Evolutionary conservation across 768 basidiomycete genomes (phyloP), one percentile per base, ranked within the genome.

Genomic region (Phlegmacium glaucopus): DNA sequence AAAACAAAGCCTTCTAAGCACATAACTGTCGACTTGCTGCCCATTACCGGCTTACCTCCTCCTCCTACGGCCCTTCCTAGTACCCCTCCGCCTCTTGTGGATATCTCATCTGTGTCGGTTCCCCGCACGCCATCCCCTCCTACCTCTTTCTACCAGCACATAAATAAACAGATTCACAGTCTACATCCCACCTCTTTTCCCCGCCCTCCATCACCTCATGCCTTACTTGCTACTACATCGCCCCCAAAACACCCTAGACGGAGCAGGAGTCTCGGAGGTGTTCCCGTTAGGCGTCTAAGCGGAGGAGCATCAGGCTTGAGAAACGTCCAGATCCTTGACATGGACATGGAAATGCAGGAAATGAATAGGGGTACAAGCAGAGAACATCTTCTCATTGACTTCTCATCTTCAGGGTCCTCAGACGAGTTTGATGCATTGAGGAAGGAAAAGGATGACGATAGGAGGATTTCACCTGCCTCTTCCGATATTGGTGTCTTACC

Each of bases 311-410:
- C 58, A 4, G 57, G 53, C 4, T 30, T 63, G 34, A 41, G 59
- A 22, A 50, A 61, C 15, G 55, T 51, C 15, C 50, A 49, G 39
- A 47, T 53, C 4, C 10, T 44, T 4, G 40, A 38, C 9, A 22
- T 40, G 25, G 51, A 41, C 16, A 27, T 46, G 40, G 39, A 49
- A 42, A 22, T 39, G n/a, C 38, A 36, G 15, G 53, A 51, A 46
- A 18, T 26, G 8, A 39, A 48, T 38, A 36, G 51, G 18, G 40
- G 42, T 10, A 54, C 54, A 38, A 35, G 51, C 26, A 22, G 22
- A 22, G 60, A 61, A 37, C 55, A 58, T 17, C 51, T 61, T 9
- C 53, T 63, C 29, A 58, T 63, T 35, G 61, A 63, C 44, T 57
- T 63, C 36, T 46, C 56, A 3, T 58, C 59, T 13, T 59, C 57